These are phyloP conservation scores for Dispira parvispora DNA, from an alignment of 192 early-diverging fungal genomes.

Conservation along the genomic window DNA sequence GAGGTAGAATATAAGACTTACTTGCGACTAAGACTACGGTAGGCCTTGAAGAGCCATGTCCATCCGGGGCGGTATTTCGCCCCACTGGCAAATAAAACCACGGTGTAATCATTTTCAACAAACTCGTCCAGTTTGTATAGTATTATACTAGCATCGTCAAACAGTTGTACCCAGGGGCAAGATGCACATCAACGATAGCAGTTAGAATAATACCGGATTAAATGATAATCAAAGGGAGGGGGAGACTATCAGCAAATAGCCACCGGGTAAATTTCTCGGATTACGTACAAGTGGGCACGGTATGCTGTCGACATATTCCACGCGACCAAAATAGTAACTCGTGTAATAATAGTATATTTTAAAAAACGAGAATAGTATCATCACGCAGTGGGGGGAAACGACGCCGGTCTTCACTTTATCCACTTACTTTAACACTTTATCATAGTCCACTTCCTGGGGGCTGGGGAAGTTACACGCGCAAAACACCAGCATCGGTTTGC, in stretches of 20 bases:
- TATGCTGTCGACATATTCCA: too few relatives aligned
- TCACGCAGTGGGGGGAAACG: too few relatives aligned
- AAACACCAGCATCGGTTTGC: conserved; percentile 64
- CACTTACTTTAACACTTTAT: conserved; percentile 56
- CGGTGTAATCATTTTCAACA: conserved; percentile 80
- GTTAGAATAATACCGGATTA: too few relatives aligned
- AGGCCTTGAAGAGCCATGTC: conserved; percentile 76
- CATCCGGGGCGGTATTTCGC: conserved; percentile 60
- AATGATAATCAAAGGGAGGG: too few relatives aligned
- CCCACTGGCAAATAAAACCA: conserved; percentile 73
- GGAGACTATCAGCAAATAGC: too few relatives aligned
- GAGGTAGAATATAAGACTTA: conserved; percentile 15
- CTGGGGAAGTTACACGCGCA: conserved; percentile 77
- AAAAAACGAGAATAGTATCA: too few relatives aligned
- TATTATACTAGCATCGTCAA: conserved; percentile 21
- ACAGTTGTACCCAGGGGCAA: too few relatives aligned
- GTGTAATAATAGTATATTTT: too few relatives aligned
- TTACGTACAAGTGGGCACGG: too few relatives aligned
- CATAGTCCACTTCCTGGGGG: conserved; percentile 65
- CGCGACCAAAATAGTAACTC: too few relatives aligned
- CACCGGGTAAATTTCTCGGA: too few relatives aligned
- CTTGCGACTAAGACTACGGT: conserved; percentile 62
- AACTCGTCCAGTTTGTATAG: conserved; percentile 52
- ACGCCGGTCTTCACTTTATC: not conserved
- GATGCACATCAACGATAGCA: too few relatives aligned